These are phyloP conservation scores for Penicillium longicatenatum DNA, from an alignment of 495 filamentous ascomycete species.

Conservation along the genomic window DNA sequence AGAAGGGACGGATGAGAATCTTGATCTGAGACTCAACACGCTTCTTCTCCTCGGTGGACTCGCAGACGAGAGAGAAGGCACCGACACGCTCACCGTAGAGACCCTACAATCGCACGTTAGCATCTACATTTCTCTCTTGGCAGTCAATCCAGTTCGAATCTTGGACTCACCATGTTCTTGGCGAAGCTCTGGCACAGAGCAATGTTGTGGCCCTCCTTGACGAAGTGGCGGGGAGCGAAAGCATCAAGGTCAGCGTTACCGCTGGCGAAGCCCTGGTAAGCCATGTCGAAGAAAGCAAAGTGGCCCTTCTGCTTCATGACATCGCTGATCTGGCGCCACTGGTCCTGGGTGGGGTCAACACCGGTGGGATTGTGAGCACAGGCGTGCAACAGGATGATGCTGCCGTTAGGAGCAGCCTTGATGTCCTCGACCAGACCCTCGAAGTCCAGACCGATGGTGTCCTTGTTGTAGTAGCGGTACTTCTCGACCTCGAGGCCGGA, in stretches of 20 bases:
- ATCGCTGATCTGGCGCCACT: slow-evolving; percentile 91
- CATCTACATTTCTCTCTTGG: not conserved
- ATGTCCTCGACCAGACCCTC: slow-evolving; percentile 91
- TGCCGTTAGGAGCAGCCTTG: slow-evolving; percentile 82
- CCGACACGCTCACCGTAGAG: slow-evolving; percentile 98
- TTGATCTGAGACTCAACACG: slow-evolving; percentile 97
- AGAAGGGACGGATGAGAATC: slow-evolving; percentile 94
- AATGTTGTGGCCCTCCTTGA: slow-evolving; percentile 88
- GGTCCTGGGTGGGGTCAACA: slow-evolving; percentile 87
- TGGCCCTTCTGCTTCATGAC: slow-evolving; percentile 88
- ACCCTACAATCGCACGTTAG: slow-evolving; percentile 52
- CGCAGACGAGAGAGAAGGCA: slow-evolving; percentile 90
- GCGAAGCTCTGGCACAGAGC: slow-evolving; percentile 93
- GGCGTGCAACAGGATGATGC: slow-evolving; percentile 90
- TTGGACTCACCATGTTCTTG: slow-evolving; percentile 90
- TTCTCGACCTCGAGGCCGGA: slow-evolving; percentile 85
- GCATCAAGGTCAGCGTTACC: slow-evolving; percentile 91
- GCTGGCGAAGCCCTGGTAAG: slow-evolving; percentile 97
- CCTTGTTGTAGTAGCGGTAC: slow-evolving; percentile 99
- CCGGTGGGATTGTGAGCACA: slow-evolving; percentile 99
- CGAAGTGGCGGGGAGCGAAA: slow-evolving; percentile 88
- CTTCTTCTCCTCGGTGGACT: slow-evolving; percentile 86
- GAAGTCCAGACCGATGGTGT: slow-evolving; percentile 97
- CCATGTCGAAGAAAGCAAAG: slow-evolving; percentile 99
- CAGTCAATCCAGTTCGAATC: not conserved